Percentiles rank a stretch among this genome's conserved stretches.
Conservation (phyloP, 306 rosid genomes). For the Potentilla sterilis region DNA sequence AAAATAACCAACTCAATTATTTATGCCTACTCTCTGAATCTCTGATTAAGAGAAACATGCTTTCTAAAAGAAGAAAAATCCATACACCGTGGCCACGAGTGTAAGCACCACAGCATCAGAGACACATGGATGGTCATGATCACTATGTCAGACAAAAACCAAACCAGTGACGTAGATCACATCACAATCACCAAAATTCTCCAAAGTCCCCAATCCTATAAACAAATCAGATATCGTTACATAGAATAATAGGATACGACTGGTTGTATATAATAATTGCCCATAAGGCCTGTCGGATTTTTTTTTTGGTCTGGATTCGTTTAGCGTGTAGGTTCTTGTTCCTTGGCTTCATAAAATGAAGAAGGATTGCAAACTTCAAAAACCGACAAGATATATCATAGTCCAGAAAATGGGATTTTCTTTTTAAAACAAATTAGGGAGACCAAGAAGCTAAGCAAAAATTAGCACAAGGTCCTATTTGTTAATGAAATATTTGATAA, state of each 20-base stretch:
- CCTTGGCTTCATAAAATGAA: background rate
- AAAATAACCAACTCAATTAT: background rate
- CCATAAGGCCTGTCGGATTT: constrained; percentile 20
- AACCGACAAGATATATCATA: background rate
- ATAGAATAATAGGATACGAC: constrained; percentile 24
- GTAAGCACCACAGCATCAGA: constrained; percentile 4
- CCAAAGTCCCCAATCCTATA: background rate
- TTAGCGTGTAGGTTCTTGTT: constrained; percentile 8
- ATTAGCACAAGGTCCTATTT: background rate
- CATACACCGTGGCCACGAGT: constrained; percentile 50
- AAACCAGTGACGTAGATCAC: constrained; percentile 35
- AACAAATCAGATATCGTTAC: background rate
- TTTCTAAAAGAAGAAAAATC: background rate
- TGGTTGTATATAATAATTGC: constrained; percentile 23
- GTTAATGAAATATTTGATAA: background rate
- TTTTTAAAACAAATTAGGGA: background rate
- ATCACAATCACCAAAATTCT: constrained; percentile 12
- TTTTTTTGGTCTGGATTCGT: background rate
- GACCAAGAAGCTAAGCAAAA: background rate
- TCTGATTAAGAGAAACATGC: too few relatives aligned
- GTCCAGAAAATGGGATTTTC: background rate
- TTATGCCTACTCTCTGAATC: too few relatives aligned
- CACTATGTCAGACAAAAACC: constrained; percentile 10
- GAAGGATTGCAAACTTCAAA: background rate
- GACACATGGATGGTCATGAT: constrained; percentile 18